Conservation (phyloP, 1,139 yeast species). For the Kurtzmaniella quercitrusa region DNA sequence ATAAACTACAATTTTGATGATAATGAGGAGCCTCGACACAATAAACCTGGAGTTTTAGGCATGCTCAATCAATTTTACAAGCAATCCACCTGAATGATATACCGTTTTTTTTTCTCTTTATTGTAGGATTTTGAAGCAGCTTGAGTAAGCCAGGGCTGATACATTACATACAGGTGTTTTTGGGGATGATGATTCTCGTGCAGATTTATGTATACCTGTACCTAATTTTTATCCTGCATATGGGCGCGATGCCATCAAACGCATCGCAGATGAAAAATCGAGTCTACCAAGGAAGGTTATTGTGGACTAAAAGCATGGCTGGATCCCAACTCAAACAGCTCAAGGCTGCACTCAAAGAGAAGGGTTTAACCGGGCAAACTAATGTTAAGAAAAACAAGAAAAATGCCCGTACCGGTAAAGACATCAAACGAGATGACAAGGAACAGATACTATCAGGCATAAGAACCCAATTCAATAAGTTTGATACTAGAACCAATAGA, state of each 20-base stretch:
- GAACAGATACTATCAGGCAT: conserved; percentile 55
- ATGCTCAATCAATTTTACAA: conserved; percentile 80
- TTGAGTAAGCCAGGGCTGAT: neutral
- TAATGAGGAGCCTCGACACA: conserved; percentile 22
- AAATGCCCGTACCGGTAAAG: conserved; percentile 57
- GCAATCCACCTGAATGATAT: conserved; percentile 46
- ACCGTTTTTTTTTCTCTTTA: conserved; percentile 6
- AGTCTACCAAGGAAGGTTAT: neutral
- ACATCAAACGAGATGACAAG: conserved; percentile 65
- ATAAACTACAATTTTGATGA: conserved; percentile 26
- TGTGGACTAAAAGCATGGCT: conserved; percentile 51
- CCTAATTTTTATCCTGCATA: neutral
- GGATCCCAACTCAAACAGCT: conserved; percentile 86
- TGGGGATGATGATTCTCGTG: too few relatives aligned
- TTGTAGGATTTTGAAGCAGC: neutral
- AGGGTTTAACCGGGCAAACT: conserved; percentile 82
- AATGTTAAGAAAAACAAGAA: conserved; percentile 54
- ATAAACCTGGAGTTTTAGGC: conserved; percentile 70
- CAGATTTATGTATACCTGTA: neutral
- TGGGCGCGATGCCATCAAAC: conserved; percentile 1
- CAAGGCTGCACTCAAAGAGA: conserved; percentile 69
- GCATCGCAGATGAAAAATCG: conserved; percentile 1
- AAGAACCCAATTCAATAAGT: conserved; percentile 83
- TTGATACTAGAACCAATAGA: conserved; percentile 72
- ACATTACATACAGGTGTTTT: neutral